phyloP scores from a whole-genome alignment of 768 basidiomycete species.

The Tricholoma sp. region DNA sequence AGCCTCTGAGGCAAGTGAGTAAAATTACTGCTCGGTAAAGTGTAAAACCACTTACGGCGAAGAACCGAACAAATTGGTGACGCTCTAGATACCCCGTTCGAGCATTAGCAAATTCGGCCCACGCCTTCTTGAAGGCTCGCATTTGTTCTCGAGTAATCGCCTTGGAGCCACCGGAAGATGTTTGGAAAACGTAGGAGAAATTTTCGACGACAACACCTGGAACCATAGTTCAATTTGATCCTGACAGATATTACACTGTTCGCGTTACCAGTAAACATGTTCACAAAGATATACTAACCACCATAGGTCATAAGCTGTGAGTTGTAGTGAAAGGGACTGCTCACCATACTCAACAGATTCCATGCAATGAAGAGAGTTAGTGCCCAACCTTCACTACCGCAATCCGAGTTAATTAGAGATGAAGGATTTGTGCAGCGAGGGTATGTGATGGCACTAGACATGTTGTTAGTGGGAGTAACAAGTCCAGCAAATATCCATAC shows the following conservation, averaged over 20 bases:
- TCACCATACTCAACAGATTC: conserved; percentile 93
- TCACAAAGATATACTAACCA: conserved; percentile 86
- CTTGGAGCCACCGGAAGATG: conserved; percentile 73
- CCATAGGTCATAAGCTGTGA: conserved; percentile 1
- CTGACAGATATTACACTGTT: background rate
- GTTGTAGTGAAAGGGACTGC: conserved; percentile 12
- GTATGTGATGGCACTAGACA: conserved; percentile 60
- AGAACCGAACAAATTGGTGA: conserved; percentile 68
- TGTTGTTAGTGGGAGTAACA: conserved; percentile 5
- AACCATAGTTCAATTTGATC: background rate
- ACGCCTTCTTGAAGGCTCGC: conserved; percentile 90
- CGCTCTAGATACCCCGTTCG: conserved; percentile 77
- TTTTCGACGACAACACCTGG: conserved; percentile 89
- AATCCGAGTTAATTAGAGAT: conserved; percentile 64
- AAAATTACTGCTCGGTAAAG: background rate
- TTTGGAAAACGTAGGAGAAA: conserved; percentile 93
- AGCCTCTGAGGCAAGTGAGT: conserved; percentile 51
- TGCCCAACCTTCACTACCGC: conserved; percentile 81
- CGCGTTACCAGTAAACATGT: conserved; percentile 82
- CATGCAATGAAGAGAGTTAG: conserved; percentile 87
- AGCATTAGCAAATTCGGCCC: conserved; percentile 79
- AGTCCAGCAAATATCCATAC: conserved; percentile 37
- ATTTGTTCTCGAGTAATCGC: conserved; percentile 87
- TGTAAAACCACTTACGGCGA: conserved; percentile 54
- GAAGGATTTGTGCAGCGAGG: conserved; percentile 72